Evolutionary conservation across 768 basidiomycete species (phyloP), one percentile per base, ranked within the genome.

Genomic region (Cystofilobasidium capitatum): DNA sequence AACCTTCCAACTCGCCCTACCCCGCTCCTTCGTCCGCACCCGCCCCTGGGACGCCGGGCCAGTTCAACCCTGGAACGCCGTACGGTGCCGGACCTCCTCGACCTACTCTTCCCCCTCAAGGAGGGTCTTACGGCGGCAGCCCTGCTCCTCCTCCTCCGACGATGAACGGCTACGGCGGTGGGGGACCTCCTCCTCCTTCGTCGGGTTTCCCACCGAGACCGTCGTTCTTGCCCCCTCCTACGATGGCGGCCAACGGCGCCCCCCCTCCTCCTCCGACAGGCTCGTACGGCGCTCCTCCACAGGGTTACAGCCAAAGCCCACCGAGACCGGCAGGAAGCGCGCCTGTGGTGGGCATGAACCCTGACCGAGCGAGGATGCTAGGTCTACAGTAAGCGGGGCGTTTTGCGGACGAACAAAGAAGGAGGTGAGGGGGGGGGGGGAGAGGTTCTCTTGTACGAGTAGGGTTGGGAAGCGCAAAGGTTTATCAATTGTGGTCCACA

Each of bases 301-400:
- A 33, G 26, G 20, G 51, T 22, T 54, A 29, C 26, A 54, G 40
- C 37, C 17, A 39, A 29, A 39, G 12, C 39, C 3, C 39, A 16
- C 58, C 58, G 58, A 40, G 44, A 6, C n/a, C 58, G 58, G 37
- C 58, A 14, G 58, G 58, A 36, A 40, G 37, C 16, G 63, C 49
- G 1, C 37, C 51, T 4, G 63, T 39, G 13, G 6, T 39, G 26
- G 36, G 47, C 24, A 55, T 64, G 37, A 64, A 64, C 39, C 63
- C 63, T 36, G 63, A 64, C 29, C 51, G 63, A 9, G 17, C 54
- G 36, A 54, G 63, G 37, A 51, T 64, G 63, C 39, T 64, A n/a
- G 63, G 63, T 31, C 29, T 55, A 3, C 51, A 55, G 51, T 55
- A 22, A 51, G 49, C 6, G 45, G 45, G 49, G 16, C 7, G 9